A percentile compares a stretch with the other conserved stretches of the same genome.
Conservation (phyloP, 306 rosid species). For the Geum urbanum region DNA sequence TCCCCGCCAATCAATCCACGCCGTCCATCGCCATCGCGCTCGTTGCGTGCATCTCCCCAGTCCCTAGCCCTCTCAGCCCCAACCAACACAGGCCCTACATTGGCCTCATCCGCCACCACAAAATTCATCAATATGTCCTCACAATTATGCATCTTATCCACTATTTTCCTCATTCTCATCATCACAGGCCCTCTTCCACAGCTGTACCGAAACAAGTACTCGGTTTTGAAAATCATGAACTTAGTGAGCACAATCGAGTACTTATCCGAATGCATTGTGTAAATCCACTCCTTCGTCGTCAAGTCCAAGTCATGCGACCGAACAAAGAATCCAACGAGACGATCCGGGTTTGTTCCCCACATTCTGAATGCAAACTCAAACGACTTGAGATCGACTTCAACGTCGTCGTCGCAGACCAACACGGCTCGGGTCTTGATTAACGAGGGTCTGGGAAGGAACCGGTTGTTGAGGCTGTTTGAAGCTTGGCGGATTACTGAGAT, state of each 20-base stretch:
- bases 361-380: constrained; percentile 58
- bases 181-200: constrained; percentile 53
- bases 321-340: constrained; percentile 64
- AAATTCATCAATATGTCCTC: constrained; percentile 88
- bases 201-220: constrained; percentile 49
- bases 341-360: constrained; percentile 48
- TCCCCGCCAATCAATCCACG: constrained; percentile 27
- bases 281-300: constrained; percentile 62
- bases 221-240: constrained; percentile 51
- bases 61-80: constrained; percentile 62
- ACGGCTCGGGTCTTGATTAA: constrained; percentile 54
- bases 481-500: constrained; percentile 47
- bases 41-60: constrained; percentile 74
- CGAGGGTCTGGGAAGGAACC: constrained; percentile 61
- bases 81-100: constrained; percentile 64
- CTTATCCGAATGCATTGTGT: constrained; percentile 73
- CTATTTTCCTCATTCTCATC: constrained; percentile 46
- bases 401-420: constrained; percentile 81
- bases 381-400: constrained; percentile 51
- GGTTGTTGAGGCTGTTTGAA: constrained; percentile 58
- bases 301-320: constrained; percentile 76
- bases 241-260: constrained; percentile 81
- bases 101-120: constrained; percentile 51
- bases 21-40: constrained; percentile 28
- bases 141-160: constrained; percentile 57